Percentiles rank a stretch among this genome's conserved stretches.
Conservation (phyloP, 352 stramenopile genomes). For the Phytophthora constricta region DNA sequence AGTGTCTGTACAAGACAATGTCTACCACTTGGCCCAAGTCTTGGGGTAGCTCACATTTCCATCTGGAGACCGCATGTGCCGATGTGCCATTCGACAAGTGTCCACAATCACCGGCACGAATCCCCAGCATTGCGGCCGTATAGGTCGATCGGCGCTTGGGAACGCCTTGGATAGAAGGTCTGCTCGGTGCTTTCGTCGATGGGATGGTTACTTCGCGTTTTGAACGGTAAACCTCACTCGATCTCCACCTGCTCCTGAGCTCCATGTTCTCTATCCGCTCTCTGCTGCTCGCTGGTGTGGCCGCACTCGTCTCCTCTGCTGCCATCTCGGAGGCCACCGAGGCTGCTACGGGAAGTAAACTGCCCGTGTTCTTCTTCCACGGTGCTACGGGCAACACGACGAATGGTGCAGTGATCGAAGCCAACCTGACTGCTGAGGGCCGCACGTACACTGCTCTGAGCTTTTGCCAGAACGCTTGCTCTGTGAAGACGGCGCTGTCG, state of each 20-base stretch:
- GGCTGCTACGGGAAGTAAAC: too few relatives aligned
- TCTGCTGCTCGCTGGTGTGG: neutral
- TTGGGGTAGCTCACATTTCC: too few relatives aligned
- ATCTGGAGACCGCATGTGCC: too few relatives aligned
- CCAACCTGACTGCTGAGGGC: conserved; percentile 35
- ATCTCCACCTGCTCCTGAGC: neutral
- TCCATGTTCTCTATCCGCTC: too few relatives aligned
- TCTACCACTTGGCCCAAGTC: too few relatives aligned
- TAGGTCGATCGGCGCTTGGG: too few relatives aligned
- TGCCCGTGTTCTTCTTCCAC: conserved; percentile 53
- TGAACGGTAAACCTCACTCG: neutral
- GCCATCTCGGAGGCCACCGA: neutral
- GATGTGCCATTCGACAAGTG: too few relatives aligned
- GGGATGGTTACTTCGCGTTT: neutral
- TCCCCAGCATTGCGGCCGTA: too few relatives aligned
- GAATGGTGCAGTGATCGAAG: conserved; percentile 23
- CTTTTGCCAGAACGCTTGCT: conserved; percentile 45
- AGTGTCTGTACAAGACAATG: too few relatives aligned
- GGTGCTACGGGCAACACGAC: conserved; percentile 28
- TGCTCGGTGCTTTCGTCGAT: too few relatives aligned
- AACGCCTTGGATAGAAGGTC: too few relatives aligned
- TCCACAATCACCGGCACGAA: too few relatives aligned
- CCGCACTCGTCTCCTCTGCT: neutral
- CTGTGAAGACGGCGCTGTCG: conserved; percentile 21
- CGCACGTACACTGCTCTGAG: conserved; percentile 36